These are phyloP conservation scores for Albugo laibachii DNA, from an alignment of 352 stramenopile genomes.

Conservation along the genomic window DNA sequence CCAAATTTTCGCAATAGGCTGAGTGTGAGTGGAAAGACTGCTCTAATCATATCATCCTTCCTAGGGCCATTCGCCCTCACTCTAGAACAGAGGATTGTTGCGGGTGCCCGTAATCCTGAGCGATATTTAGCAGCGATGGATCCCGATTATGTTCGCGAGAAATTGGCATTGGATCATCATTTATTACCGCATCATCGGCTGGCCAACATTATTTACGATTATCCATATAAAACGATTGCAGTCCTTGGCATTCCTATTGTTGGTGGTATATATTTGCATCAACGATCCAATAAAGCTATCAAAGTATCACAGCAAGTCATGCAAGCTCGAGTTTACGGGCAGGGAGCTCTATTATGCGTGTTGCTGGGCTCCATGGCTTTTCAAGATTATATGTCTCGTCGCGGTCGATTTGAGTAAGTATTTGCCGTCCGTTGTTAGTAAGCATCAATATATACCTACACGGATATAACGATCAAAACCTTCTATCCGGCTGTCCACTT, in stretches of 20 bases:
- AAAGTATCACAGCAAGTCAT: constrained; percentile 68
- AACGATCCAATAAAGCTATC: constrained; percentile 51
- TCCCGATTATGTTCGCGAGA: constrained; percentile 17
- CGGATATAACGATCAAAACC: too few relatives aligned
- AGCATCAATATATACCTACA: too few relatives aligned
- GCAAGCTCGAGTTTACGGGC: constrained; percentile 71
- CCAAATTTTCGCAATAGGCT: constrained; percentile 47
- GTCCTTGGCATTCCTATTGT: constrained; percentile 36
- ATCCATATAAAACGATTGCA: constrained; percentile 43
- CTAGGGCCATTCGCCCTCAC: constrained; percentile 45
- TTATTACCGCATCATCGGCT: constrained; percentile 35
- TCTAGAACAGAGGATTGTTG: constrained; percentile 35
- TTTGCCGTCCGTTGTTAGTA: background rate
- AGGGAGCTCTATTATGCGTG: constrained; percentile 39
- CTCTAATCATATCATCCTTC: constrained; percentile 35
- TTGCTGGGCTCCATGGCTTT: constrained; percentile 66
- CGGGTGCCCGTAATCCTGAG: constrained; percentile 46
- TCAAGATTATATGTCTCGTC: constrained; percentile 66
- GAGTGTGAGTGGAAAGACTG: constrained; percentile 49
- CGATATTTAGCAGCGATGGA: constrained; percentile 41
- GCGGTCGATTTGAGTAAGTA: constrained; percentile 34
- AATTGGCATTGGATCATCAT: background rate
- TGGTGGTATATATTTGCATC: constrained; percentile 44
- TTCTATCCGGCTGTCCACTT: too few relatives aligned
- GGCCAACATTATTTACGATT: constrained; percentile 65